phyloP scores from a whole-genome alignment of 1,284 basidiomycete species.

The Takashimella koratensis region DNA sequence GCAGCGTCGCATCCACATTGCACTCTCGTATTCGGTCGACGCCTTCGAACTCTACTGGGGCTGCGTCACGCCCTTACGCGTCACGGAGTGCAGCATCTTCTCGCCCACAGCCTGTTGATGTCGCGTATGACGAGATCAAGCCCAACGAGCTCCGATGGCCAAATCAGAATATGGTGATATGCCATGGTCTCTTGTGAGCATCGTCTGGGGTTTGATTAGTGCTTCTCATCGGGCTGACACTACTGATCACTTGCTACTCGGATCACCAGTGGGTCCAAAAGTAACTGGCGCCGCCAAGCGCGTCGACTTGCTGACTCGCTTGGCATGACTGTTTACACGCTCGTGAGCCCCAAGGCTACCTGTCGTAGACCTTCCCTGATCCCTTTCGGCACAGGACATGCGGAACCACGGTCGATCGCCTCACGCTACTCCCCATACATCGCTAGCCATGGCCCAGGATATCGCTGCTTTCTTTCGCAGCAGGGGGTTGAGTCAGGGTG shows the following conservation, averaged over 20 bases:
- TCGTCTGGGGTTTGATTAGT: background rate
- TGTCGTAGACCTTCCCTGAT: background rate
- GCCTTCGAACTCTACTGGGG: too few species aligned
- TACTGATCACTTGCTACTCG: background rate
- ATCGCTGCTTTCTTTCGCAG: slow-evolving; percentile 49
- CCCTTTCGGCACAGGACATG: slow-evolving; percentile 49
- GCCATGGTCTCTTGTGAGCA: slow-evolving; percentile 53
- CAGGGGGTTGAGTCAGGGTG: slow-evolving; percentile 42
- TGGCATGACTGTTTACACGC: slow-evolving; percentile 52
- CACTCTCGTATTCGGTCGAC: too few species aligned
- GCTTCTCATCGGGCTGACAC: background rate
- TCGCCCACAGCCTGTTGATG: slow-evolving; percentile 20
- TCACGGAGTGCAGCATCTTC: too few species aligned
- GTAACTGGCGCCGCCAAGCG: slow-evolving; percentile 56
- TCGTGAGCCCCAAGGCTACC: slow-evolving; percentile 41
- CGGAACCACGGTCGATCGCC: slow-evolving; percentile 56
- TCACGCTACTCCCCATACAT: slow-evolving; percentile 52
- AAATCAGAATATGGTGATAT: slow-evolving; percentile 50
- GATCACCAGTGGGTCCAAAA: slow-evolving; percentile 53
- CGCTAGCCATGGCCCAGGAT: slow-evolving; percentile 50
- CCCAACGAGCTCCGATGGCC: slow-evolving; percentile 11
- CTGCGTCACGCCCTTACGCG: too few species aligned
- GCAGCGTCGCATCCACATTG: too few species aligned
- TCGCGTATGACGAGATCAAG: slow-evolving; percentile 34
- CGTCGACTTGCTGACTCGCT: slow-evolving; percentile 51